Evolutionary conservation across 345 rosid species (phyloP), one percentile per base, ranked within the genome.

Genomic region (Camelina laxa): DNA sequence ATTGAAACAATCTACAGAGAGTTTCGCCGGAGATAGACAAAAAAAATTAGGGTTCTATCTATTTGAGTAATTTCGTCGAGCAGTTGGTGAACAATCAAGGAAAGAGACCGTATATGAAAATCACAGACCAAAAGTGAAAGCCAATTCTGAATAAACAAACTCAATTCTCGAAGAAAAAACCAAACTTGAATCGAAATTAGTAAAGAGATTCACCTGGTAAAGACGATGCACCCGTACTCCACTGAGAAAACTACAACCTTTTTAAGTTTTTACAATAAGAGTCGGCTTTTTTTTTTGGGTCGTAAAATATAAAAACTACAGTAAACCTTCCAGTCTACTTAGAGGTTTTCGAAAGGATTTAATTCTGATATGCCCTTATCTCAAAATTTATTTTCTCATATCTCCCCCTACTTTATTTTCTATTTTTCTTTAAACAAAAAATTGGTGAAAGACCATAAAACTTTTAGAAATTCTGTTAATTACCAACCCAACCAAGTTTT

Each of bases 161-260:
- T 38, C 39, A 48, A 65, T 64, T 56, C 39, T 57, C 27, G 11
- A 20, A 59, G 12, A 22, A 36, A 59, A 53, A 65, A 19, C 7
- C 50, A 2, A 15, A 21, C 5, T 55, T 33, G n/a, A 58, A 36
- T 48, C 41, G 33, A 71, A 65, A 19, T 14, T 1, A 24, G 42
- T 49, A 74, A 65, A 56, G 65, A 27, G 60, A 47, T 4, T 70
- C 60, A 64, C 76, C 72, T 64, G 67, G 60, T 57, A 36, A 44
- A 64, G 65, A 44, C 44, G 63, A 24, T 12, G 50, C 65, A 21
- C 33, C 49, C 7, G 7, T 41, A 13, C 6, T 20, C 66, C 19
- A 38, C 30, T 0, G 5, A 14, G 39, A 24, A 33, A 54, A 54
- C 59, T 54, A 54, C 14, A 54, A 22, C 58, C 33, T 54, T 30